Base-by-base conservation (phyloP, 345 rosid species). In the Rhodamnia argentea region DNA sequence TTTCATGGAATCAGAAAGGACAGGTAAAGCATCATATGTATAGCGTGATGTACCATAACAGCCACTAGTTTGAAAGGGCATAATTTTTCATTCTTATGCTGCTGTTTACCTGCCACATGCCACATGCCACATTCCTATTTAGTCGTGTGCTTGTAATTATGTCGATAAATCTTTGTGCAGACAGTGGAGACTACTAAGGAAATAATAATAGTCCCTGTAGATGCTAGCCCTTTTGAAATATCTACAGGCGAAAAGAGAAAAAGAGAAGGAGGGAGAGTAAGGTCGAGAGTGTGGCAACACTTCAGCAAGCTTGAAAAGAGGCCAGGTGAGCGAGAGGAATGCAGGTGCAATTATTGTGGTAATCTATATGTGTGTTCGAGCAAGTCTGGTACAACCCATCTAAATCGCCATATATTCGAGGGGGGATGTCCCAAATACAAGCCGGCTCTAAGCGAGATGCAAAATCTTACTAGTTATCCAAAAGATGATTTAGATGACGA, bases 371-470 rank as follows among this genome's bases (percentile, higher is more conserved):
- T 62, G 37, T 60, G 86, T 26, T 84, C 86, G 53, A 59, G 76
- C 86, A 84, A 51, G n/a, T 50, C 54, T 27, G 86, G 86, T 23
- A 84, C 86, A 47, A 84, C 85, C 18, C 85, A 84, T 84, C 85
- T 84, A 37, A 84, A 58, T 51, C 70, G 78, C 37, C 85, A 84
- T 84, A 84, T 84, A 84, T 84, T 84, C 50, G 52, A 58, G 37
- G 78, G 85, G 47, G 78, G 85, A 18, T 84, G 85, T 47, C 78
- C 85, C 29, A 59, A 84, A 37, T 84, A 84, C 50, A 84, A 47
- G 75, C 85, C 75, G 0, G 23, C 64, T 54, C 74, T 56, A 32
- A 24, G 52, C 16, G 85, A 84, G 85, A 37, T 22, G 3, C 74
- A 84, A 59, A 60, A 52, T 50, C 74, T 50, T 22, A n/a, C 76